phyloP scores from a whole-genome alignment of 371 early-diverging fungal genomes.

The Mortierella sp. region DNA sequence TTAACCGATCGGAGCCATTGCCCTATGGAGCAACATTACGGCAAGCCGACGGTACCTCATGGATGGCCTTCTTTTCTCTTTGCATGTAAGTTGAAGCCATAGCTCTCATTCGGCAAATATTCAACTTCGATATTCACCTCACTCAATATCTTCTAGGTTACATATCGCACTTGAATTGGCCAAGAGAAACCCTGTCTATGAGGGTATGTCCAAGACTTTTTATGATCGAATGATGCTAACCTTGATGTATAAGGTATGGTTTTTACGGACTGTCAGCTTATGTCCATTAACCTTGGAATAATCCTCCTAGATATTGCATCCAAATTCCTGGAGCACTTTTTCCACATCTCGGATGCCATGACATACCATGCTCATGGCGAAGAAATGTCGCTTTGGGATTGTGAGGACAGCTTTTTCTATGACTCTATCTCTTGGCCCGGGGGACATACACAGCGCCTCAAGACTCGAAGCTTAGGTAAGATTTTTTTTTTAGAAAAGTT shows the following conservation, averaged over 20 bases:
- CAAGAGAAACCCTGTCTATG: constrained; percentile 42
- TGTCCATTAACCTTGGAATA: background rate
- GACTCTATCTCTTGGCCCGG: constrained; percentile 60
- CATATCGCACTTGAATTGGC: constrained; percentile 52
- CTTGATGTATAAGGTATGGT: background rate
- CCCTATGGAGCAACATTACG: constrained; percentile 59
- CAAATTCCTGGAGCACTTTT: constrained; percentile 64
- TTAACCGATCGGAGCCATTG: constrained; percentile 61
- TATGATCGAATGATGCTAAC: background rate
- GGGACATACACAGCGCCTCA: constrained; percentile 57
- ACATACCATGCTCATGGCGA: constrained; percentile 46
- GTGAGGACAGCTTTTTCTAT: constrained; percentile 62
- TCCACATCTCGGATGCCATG: constrained; percentile 64
- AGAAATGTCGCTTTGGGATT: constrained; percentile 57
- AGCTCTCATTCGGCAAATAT: background rate
- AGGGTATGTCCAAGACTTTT: constrained; percentile 29
- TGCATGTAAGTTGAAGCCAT: constrained; percentile 38
- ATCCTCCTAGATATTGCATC: constrained; percentile 39
- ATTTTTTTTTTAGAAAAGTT: background rate
- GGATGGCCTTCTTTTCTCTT: constrained; percentile 60
- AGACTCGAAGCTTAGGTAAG: constrained; percentile 55
- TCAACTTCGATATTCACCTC: background rate
- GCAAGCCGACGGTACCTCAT: constrained; percentile 63
- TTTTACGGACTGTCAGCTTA: background rate
- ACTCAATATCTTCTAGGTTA: constrained; percentile 12